These are phyloP conservation scores for Colletotrichum gigasporum DNA, from an alignment of 2,329 filamentous ascomycete genomes.

Conservation along the genomic window DNA sequence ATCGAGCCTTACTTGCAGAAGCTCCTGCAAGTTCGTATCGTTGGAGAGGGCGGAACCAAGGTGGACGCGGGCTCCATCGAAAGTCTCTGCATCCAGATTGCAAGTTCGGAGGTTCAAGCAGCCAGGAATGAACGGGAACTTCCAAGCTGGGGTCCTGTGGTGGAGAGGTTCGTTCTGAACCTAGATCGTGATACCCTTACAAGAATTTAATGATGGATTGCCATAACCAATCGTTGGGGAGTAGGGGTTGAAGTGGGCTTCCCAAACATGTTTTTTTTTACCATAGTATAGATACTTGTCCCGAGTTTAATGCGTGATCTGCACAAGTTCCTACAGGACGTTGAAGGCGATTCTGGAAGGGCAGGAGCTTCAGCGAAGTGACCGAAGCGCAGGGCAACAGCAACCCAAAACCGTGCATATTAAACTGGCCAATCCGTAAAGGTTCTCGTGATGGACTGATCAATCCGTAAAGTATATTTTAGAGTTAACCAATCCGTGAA, in stretches of 20 bases:
- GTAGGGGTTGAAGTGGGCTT: background rate
- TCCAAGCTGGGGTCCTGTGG: slow-evolving; percentile 46
- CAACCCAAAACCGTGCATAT: no score
- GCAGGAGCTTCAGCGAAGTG: no score
- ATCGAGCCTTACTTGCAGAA: slow-evolving; percentile 53
- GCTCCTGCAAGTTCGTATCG: slow-evolving; percentile 46
- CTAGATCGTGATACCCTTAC: background rate
- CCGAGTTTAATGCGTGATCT: background rate
- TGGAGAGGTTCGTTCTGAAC: slow-evolving; percentile 30
- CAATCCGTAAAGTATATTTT: no score
- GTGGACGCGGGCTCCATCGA: slow-evolving; percentile 40
- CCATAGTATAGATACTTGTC: no score
- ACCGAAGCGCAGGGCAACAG: no score
- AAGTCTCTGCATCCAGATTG: slow-evolving; percentile 47
- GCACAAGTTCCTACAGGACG: no score
- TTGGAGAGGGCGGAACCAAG: slow-evolving; percentile 38
- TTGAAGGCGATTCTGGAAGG: no score
- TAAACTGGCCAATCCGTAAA: no score
- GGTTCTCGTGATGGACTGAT: no score
- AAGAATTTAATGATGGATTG: background rate
- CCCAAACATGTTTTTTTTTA: background rate
- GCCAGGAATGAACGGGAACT: slow-evolving; percentile 44
- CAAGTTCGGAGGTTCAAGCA: slow-evolving; percentile 47
- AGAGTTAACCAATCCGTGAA: no score
- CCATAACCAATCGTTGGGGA: background rate